phyloP scores from a whole-genome alignment of 1,284 basidiomycete genomes.

The Pascua sp. region DNA sequence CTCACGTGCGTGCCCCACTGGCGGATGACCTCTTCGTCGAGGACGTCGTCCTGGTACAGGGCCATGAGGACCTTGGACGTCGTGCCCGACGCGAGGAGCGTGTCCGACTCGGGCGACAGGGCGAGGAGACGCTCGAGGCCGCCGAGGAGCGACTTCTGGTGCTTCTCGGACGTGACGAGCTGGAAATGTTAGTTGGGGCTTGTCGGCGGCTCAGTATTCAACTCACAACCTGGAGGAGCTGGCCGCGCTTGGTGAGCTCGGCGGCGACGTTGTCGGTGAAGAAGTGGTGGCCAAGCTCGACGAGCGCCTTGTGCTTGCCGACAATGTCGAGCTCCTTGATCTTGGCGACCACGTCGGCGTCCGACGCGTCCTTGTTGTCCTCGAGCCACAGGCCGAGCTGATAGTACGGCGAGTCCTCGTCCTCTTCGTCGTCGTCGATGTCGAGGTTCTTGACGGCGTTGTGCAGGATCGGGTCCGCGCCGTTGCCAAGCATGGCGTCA shows the following conservation, averaged over 20 bases:
- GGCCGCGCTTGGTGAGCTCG: slow-evolving; percentile 68
- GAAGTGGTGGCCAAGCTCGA: slow-evolving; percentile 80
- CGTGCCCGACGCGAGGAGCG: slow-evolving; percentile 33
- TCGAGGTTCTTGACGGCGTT: slow-evolving; percentile 66
- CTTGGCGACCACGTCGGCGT: slow-evolving; percentile 70
- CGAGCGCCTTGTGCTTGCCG: slow-evolving; percentile 90
- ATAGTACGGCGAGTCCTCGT: slow-evolving; percentile 77
- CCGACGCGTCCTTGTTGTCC: slow-evolving; percentile 60
- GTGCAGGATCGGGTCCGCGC: slow-evolving; percentile 33
- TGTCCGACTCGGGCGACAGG: slow-evolving; percentile 56
- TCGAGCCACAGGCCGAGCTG: slow-evolving; percentile 82
- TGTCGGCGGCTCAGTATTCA: no score
- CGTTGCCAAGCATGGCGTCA: slow-evolving; percentile 35
- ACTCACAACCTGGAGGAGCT: slow-evolving; percentile 76
- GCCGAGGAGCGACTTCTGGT: slow-evolving; percentile 89
- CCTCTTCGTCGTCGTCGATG: slow-evolving; percentile 77
- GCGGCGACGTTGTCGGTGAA: slow-evolving; percentile 69
- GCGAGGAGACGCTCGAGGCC: slow-evolving; percentile 82
- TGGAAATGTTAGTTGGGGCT: slow-evolving; percentile 14
- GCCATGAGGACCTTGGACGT: slow-evolving; percentile 82
- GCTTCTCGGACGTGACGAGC: slow-evolving; percentile 70
- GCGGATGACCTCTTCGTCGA: slow-evolving; percentile 86
- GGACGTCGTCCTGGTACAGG: slow-evolving; percentile 86
- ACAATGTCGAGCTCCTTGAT: slow-evolving; percentile 90
- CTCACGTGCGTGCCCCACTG: slow-evolving; percentile 97